Evolutionary conservation across 495 filamentous ascomycete genomes (phyloP).

Genomic region (Usnea hakonensis): DNA sequence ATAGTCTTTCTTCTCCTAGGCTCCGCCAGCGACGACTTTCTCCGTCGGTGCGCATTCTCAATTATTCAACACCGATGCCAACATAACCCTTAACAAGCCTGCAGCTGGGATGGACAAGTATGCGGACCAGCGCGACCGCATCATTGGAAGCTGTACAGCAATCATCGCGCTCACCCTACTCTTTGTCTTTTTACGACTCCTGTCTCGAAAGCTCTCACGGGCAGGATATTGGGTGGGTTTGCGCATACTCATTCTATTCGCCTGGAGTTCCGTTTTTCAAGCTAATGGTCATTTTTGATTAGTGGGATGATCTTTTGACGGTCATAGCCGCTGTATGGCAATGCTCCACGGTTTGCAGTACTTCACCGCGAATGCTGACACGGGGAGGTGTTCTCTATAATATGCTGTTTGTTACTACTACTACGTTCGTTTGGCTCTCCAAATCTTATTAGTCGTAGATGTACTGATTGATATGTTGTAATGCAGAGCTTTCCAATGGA

Average conservation of each 20-base stretch:
- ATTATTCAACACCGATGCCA: not conserved
- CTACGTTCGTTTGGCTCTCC: not conserved
- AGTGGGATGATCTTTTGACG: slow-evolving; percentile 21
- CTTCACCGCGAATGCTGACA: not conserved
- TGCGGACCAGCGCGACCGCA: slow-evolving; percentile 12
- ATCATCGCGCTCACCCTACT: slow-evolving; percentile 3
- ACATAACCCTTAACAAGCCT: not conserved
- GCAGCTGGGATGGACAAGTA: not conserved
- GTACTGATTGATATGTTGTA: not conserved
- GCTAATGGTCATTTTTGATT: not conserved
- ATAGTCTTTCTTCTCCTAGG: not conserved
- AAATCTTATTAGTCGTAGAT: too few species aligned
- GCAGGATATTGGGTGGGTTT: slow-evolving; percentile 13
- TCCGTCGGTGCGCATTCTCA: not conserved
- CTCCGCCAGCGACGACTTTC: not conserved
- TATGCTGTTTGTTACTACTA: not conserved
- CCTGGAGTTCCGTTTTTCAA: not conserved
- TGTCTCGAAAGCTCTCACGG: slow-evolving; percentile 10
- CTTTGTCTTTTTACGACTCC: slow-evolving; percentile 12
- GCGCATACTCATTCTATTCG: not conserved
- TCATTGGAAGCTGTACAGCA: slow-evolving; percentile 4
- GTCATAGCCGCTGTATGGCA: slow-evolving; percentile 16
- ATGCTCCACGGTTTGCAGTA: not conserved
- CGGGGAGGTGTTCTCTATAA: not conserved
- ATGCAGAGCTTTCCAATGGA: slow-evolving; percentile 13